A percentile compares a stretch with the other conserved stretches of the same genome.
These are phyloP conservation scores for Digitaria exilis DNA, from an alignment of 202 grass and related monocot genomes.

Conservation along the genomic window DNA sequence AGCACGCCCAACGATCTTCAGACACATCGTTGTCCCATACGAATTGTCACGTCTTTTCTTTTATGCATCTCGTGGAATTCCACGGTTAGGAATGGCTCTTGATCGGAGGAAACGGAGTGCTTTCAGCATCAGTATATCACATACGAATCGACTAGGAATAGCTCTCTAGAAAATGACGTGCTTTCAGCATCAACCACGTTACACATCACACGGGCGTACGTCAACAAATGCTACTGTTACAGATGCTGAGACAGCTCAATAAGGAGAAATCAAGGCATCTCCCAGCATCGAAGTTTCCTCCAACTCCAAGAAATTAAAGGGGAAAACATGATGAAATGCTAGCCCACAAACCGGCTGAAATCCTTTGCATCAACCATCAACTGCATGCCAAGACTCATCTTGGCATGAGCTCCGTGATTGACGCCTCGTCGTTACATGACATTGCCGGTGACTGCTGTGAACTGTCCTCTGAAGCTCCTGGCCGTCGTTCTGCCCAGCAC, in stretches of 20 bases:
- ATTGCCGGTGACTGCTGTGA: neutral
- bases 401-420: conserved; percentile 17
- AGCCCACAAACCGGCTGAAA: neutral
- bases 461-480: neutral
- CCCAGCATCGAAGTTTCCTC: neutral
- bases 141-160: neutral
- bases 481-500: neutral
- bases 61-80: too few species aligned
- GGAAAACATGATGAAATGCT: neutral
- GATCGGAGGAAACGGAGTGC: neutral
- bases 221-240: too few species aligned
- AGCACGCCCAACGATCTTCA: too few species aligned
- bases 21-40: too few species aligned
- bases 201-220: neutral
- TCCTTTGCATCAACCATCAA: neutral
- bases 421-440: conserved; percentile 14
- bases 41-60: too few species aligned
- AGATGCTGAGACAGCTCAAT: neutral
- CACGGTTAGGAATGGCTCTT: neutral
- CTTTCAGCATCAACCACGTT: neutral
- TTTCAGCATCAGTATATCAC: neutral
- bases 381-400: conserved; percentile 11
- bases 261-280: neutral
- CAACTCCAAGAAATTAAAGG: too few species aligned
- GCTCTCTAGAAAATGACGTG: neutral